Evolutionary conservation across 2,329 filamentous ascomycete species (phyloP).

Genomic region (Aspergillus tamarii): DNA sequence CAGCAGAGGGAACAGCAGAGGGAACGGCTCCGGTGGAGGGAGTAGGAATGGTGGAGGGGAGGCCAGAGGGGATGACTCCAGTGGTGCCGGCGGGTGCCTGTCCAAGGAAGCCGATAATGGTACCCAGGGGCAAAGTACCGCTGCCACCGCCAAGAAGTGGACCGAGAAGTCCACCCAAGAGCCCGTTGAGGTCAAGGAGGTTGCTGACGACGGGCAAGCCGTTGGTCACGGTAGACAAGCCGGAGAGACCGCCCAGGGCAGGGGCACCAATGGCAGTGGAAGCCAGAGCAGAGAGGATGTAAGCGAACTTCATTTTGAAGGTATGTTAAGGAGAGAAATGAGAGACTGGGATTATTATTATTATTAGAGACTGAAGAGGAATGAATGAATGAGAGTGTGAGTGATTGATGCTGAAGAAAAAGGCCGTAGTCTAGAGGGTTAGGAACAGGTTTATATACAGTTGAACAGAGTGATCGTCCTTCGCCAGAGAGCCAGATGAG

Average conservation of each 20-base stretch:
- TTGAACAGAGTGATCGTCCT: background rate
- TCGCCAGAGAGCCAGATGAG: fast-evolving
- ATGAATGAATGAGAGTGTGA: background rate
- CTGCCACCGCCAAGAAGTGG: background rate
- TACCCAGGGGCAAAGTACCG: background rate
- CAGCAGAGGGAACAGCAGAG: background rate
- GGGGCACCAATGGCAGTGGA: background rate
- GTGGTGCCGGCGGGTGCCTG: background rate
- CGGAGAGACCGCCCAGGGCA: background rate
- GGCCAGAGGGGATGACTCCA: background rate
- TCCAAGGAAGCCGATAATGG: background rate
- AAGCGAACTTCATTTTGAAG: slow-evolving; percentile 1
- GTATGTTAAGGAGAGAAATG: background rate
- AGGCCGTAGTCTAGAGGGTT: background rate
- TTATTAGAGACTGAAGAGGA: background rate
- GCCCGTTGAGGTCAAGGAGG: background rate
- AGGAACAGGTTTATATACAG: background rate
- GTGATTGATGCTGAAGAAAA: background rate
- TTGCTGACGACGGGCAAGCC: background rate
- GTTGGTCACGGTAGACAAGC: background rate
- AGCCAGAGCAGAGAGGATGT: background rate
- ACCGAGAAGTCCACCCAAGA: background rate
- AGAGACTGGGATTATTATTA: background rate
- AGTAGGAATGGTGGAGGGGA: background rate
- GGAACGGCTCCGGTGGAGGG: background rate